Base-by-base conservation (phyloP, 768 basidiomycete species). In the Pleurotus eryngii region DNA sequence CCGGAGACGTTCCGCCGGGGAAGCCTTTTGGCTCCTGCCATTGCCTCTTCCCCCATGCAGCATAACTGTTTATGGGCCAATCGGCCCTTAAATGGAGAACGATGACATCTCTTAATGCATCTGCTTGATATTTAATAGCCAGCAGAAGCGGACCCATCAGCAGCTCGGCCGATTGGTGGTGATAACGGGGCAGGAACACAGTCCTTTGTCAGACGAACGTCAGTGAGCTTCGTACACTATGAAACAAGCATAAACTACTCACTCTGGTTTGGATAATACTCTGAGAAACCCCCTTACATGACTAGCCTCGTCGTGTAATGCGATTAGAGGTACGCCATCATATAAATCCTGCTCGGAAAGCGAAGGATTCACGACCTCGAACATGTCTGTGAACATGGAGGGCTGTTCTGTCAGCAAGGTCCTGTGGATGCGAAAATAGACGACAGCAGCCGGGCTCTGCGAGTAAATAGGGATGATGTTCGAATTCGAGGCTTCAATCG, bases 381-480 rank as follows among this genome's bases (percentile, higher is more conserved):
- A 60, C 59, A 62, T 60, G 46, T 56, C 58, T n/a, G 35, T 40
- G 39, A 62, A 62, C 26, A 60, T 46, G 15, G 55, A 15, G 22
- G 59, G 54, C n/a, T 56, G 46, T 45, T 49, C 60, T 9, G 49
- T 30, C 5, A 62, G 24, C 15, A 62, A 18, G 24, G 59, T 51
- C 42, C 56, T 47, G 56, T 62, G 59, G 14, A 60, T 50, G 24
- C 58, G 58, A 40, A 61, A 61, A 48, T 59, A 53, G 5, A 43
- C 42, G 17, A 56, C 37, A 14, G 42, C 37, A 30, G 30, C 30
- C 9, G 30, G 30, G 30, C 7, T 30, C 30, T 30, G 30, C 30
- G 30, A 30, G 9, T 30, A 30, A 30, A 30, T 7, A 30, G 7
- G 30, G 7, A 9, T 30, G 30, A 30, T 30, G 30, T 30, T 30